Evolutionary conservation across 768 basidiomycete genomes (phyloP).

Genomic region (Phylloporus sp.): DNA sequence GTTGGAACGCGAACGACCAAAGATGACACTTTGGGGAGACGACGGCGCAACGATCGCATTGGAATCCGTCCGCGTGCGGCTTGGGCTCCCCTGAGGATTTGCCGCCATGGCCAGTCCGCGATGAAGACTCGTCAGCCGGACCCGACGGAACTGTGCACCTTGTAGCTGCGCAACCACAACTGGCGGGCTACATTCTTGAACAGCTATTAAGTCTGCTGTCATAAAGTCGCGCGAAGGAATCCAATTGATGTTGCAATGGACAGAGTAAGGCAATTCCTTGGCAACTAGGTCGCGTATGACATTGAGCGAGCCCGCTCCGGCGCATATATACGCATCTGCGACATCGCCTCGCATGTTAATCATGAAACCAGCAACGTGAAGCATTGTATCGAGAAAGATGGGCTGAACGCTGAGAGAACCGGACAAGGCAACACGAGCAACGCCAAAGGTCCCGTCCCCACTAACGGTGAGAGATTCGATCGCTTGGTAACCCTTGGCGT

Average conservation of each 20-base stretch:
- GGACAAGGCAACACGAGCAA: constrained; percentile 47
- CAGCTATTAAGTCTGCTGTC: constrained; percentile 49
- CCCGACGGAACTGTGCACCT: constrained; percentile 56
- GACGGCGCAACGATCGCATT: constrained; percentile 25
- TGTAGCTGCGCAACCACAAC: constrained; percentile 53
- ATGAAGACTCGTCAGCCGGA: constrained; percentile 48
- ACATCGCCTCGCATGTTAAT: constrained; percentile 52
- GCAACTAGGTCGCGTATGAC: constrained; percentile 43
- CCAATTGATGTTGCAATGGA: constrained; percentile 50
- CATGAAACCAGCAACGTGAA: constrained; percentile 70
- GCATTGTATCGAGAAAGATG: constrained; percentile 61
- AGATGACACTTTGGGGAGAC: constrained; percentile 29
- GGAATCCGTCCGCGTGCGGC: constrained; percentile 24
- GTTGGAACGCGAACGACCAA: constrained; percentile 25
- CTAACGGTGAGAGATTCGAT: constrained; percentile 53
- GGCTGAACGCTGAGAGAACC: constrained; percentile 44
- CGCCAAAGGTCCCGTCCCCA: constrained; percentile 45
- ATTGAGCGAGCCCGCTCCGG: constrained; percentile 45
- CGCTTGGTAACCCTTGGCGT: constrained; percentile 54
- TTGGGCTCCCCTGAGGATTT: constrained; percentile 6
- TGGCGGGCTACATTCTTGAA: constrained; percentile 35
- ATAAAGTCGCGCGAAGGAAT: constrained; percentile 43
- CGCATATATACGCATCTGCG: constrained; percentile 63
- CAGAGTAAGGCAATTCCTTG: constrained; percentile 39
- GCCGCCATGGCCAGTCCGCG: constrained; percentile 39